phyloP scores from a whole-genome alignment of 1,284 basidiomycete genomes.

The Apiotrichum gracile region DNA sequence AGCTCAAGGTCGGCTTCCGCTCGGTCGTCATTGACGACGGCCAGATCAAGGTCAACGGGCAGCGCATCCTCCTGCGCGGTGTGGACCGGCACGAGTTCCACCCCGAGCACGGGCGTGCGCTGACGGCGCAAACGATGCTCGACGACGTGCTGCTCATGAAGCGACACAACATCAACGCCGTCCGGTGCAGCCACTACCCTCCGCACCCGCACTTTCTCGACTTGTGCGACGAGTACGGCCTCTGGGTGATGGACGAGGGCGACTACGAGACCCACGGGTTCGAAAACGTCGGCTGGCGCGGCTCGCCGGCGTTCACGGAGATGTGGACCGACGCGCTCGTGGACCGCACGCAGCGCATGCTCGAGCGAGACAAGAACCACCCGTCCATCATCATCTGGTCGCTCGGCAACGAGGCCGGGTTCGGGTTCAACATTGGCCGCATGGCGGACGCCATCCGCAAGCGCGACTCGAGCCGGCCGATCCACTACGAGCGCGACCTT shows the following conservation, averaged over 20 bases:
- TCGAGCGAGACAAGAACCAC: constrained; percentile 31
- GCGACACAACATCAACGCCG: constrained; percentile 26
- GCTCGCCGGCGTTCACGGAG: constrained; percentile 10
- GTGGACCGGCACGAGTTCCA: constrained; percentile 30
- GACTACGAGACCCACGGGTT: constrained; percentile 30
- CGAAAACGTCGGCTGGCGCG: constrained; percentile 9
- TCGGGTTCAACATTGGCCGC: constrained; percentile 19
- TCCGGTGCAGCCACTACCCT: constrained; percentile 23
- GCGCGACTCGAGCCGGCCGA: constrained; percentile 19
- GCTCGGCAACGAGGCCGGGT: constrained; percentile 24
- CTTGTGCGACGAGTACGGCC: constrained; percentile 27
- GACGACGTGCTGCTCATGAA: constrained; percentile 26
- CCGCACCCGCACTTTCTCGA: constrained; percentile 23
- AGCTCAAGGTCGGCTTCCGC: constrained; percentile 25
- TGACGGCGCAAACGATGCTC: constrained; percentile 18
- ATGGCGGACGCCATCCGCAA: constrained; percentile 18
- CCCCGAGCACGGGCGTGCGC: constrained; percentile 15
- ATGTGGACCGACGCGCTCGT: constrained; percentile 16
- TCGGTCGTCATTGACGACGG: constrained; percentile 16
- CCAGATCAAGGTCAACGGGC: constrained; percentile 25
- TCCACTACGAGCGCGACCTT: constrained; percentile 27
- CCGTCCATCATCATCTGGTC: constrained; percentile 25
- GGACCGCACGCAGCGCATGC: constrained; percentile 15
- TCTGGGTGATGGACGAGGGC: constrained; percentile 26
- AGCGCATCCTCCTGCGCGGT: constrained; percentile 18